Evolutionary conservation across 805 yeast genomes (phyloP).

Genomic region (Lachancea sp.): DNA sequence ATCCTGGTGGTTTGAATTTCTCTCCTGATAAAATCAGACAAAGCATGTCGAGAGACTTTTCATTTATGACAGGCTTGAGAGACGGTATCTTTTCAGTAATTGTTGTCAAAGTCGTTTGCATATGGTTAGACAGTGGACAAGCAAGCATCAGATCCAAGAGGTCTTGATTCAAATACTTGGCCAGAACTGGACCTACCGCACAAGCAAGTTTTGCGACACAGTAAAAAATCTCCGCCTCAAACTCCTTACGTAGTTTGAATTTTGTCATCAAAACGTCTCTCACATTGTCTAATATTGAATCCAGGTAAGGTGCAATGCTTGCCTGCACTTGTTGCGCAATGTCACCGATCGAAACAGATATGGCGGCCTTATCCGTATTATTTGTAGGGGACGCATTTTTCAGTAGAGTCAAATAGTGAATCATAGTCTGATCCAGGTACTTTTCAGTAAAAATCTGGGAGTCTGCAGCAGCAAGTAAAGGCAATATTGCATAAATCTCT

Average conservation of each 20-base stretch:
- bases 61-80: conserved; percentile 63
- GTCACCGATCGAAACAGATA: conserved; percentile 76
- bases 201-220: conserved; percentile 81
- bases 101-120: conserved; percentile 67
- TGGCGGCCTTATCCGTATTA: conserved; percentile 58
- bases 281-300: conserved; percentile 77
- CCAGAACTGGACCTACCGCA: conserved; percentile 89
- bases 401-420: conserved; percentile 70
- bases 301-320: conserved; percentile 80
- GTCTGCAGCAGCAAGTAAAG: conserved; percentile 74
- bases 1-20: conserved; percentile 76
- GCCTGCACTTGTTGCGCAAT: conserved; percentile 71
- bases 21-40: conserved; percentile 77
- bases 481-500: conserved; percentile 79
- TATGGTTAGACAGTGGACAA: conserved; percentile 77
- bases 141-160: conserved; percentile 70
- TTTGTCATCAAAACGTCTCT: conserved; percentile 62
- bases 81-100: conserved; percentile 75
- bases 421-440: conserved; percentile 72
- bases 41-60: conserved; percentile 60
- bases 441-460: conserved; percentile 68
- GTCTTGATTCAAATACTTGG: conserved; percentile 80
- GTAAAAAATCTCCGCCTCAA: conserved; percentile 80
- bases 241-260: conserved; percentile 55
- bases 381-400: conserved; percentile 40